Conservation (phyloP, 1,284 basidiomycete genomes). For the Sporisorium scitamineum region DNA sequence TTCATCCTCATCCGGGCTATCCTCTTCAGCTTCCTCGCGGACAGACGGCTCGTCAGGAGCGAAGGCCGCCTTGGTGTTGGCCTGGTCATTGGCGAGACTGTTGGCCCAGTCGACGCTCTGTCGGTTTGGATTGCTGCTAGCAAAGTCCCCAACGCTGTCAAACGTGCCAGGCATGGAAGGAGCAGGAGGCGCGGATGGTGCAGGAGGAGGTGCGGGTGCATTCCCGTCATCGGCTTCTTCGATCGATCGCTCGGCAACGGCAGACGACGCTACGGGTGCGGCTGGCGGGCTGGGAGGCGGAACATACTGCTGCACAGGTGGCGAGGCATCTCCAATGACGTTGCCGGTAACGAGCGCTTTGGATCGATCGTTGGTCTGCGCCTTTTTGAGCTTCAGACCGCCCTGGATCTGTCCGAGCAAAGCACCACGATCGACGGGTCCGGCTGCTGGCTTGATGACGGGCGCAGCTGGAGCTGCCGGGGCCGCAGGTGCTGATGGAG, state of each 20-base stretch:
- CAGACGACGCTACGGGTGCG: slow-evolving; percentile 47
- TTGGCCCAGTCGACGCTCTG: slow-evolving; percentile 93
- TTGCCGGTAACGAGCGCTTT: slow-evolving; percentile 78
- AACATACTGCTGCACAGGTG: slow-evolving; percentile 73
- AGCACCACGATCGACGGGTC: slow-evolving; percentile 76
- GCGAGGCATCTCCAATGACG: slow-evolving; percentile 80
- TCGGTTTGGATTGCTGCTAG: slow-evolving; percentile 73
- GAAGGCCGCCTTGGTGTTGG: slow-evolving; percentile 67
- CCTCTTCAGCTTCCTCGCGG: slow-evolving; percentile 75
- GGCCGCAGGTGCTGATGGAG: slow-evolving; percentile 68
- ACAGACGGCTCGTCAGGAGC: slow-evolving; percentile 74
- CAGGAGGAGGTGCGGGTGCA: slow-evolving; percentile 60
- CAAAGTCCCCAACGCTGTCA: slow-evolving; percentile 66
- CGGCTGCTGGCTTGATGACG: slow-evolving; percentile 59
- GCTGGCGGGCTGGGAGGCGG: slow-evolving; percentile 58
- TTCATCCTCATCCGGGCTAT: slow-evolving; percentile 66
- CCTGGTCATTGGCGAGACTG: slow-evolving; percentile 81
- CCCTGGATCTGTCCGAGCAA: slow-evolving; percentile 85
- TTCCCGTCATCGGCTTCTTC: slow-evolving; percentile 17
- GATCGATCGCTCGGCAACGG: slow-evolving; percentile 32
- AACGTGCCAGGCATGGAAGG: slow-evolving; percentile 50
- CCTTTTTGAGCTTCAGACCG: slow-evolving; percentile 80
- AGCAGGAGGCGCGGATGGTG: slow-evolving; percentile 64
- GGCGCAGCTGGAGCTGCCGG: slow-evolving; percentile 67
- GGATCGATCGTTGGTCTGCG: slow-evolving; percentile 87